Conservation (phyloP, 176 grass and related monocot species). For the Hsuehochloa calcarea region DNA sequence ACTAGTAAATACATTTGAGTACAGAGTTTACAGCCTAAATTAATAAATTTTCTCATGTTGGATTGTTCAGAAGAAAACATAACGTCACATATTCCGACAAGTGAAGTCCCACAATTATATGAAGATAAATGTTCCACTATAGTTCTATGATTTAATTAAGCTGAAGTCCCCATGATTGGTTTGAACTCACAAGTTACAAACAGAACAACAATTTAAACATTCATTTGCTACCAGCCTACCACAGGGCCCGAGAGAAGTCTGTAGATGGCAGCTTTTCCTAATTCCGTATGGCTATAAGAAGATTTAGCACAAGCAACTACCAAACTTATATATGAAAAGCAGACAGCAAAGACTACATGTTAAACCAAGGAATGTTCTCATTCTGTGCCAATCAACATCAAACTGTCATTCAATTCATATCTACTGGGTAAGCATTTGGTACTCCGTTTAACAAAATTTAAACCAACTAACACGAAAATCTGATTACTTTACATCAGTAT, state of each 20-base stretch:
- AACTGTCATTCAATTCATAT: slow-evolving; percentile 8
- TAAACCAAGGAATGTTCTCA: neutral
- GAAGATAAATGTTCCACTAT: neutral
- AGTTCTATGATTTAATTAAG: slow-evolving; percentile 7
- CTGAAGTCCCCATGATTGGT: neutral
- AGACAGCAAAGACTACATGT: neutral
- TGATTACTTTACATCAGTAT: slow-evolving; percentile 14
- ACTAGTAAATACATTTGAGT: slow-evolving; percentile 12
- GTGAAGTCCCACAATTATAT: neutral
- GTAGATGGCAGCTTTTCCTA: slow-evolving; percentile 13
- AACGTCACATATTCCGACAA: neutral
- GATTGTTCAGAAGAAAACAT: slow-evolving; percentile 27
- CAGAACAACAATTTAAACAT: slow-evolving; percentile 1
- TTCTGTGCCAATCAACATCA: neutral
- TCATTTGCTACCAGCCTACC: neutral
- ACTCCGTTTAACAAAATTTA: neutral
- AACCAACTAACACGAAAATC: neutral
- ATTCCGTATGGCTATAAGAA: neutral
- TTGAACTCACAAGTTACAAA: slow-evolving; percentile 13
- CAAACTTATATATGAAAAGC: slow-evolving; percentile 2
- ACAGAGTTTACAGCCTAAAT: neutral
- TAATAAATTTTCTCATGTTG: neutral
- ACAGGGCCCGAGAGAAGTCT: neutral
- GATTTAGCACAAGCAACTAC: neutral
- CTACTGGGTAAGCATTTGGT: neutral